Conservation (phyloP, 768 basidiomycete species). For the Chalciporus sphaerocephalus region DNA sequence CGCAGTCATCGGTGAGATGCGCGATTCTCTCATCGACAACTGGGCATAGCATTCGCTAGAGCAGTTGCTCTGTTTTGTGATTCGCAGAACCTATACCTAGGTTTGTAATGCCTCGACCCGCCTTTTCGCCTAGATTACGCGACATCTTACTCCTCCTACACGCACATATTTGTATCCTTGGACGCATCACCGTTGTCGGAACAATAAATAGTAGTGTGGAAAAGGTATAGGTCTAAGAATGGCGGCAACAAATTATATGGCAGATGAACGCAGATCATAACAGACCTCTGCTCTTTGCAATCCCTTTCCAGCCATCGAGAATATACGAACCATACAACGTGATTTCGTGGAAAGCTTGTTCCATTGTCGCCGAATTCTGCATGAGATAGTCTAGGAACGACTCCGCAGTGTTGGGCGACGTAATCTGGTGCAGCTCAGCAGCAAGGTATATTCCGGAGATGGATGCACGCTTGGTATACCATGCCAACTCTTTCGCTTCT, state of each 20-base stretch:
- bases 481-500: conserved; percentile 55
- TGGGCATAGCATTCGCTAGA: conserved; percentile 53
- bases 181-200: conserved; percentile 14
- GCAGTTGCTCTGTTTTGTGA: background rate
- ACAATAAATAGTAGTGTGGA: conserved; percentile 10
- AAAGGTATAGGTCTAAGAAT: conserved; percentile 1
- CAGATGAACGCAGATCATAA: conserved; percentile 11
- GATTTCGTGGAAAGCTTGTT: conserved; percentile 48
- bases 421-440: conserved; percentile 81
- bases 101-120: background rate
- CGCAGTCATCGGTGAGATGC: conserved; percentile 88
- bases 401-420: conserved; percentile 63
- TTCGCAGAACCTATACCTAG: conserved; percentile 5
- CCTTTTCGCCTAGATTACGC: background rate
- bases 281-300: conserved; percentile 65
- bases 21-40: conserved; percentile 86
- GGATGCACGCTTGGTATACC: conserved; percentile 68
- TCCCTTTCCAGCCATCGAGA: conserved; percentile 65
- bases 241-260: background rate
- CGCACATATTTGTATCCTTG: conserved; percentile 19
- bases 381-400: conserved; percentile 66
- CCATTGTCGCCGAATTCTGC: conserved; percentile 41
- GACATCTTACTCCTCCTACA: conserved; percentile 10
- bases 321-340: conserved; percentile 57
- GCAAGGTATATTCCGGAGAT: conserved; percentile 66